Conservation (phyloP, 176 grass and related monocot species). For the Musa acuminata region DNA sequence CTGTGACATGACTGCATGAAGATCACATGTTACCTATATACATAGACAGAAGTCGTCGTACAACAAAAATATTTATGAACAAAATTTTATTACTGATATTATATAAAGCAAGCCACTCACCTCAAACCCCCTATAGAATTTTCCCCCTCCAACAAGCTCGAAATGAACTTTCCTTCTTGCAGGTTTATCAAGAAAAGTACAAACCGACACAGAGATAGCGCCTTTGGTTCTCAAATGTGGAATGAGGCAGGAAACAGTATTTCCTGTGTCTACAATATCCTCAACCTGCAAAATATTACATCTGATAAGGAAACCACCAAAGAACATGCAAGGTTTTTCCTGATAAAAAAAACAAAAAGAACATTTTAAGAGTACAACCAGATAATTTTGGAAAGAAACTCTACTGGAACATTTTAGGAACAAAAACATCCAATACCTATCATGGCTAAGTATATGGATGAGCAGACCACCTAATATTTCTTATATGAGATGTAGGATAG, state of each 20-base stretch:
- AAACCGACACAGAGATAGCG: constrained; percentile 65
- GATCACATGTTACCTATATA: neutral
- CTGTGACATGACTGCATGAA: neutral
- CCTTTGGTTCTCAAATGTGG: constrained; percentile 73
- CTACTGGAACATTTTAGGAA: too few relatives aligned
- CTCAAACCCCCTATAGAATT: constrained; percentile 89
- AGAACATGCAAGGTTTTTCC: neutral
- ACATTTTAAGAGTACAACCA: neutral
- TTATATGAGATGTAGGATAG: too few relatives aligned
- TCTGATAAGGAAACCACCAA: neutral
- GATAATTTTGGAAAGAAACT: neutral
- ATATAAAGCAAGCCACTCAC: constrained; percentile 16
- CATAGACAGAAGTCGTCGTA: neutral
- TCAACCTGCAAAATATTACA: constrained; percentile 46
- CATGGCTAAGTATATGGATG: neutral
- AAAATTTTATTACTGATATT: neutral
- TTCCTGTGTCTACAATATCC: constrained; percentile 93
- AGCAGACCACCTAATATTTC: neutral
- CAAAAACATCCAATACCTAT: too few relatives aligned
- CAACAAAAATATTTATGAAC: too few relatives aligned
- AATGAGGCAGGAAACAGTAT: constrained; percentile 66
- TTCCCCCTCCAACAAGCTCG: constrained; percentile 62
- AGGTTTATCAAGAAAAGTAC: constrained; percentile 85
- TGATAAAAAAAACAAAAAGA: neutral
- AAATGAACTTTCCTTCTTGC: constrained; percentile 59